phyloP scores from a whole-genome alignment of 169 alveolate species.

The Eimeria maxima region DNA sequence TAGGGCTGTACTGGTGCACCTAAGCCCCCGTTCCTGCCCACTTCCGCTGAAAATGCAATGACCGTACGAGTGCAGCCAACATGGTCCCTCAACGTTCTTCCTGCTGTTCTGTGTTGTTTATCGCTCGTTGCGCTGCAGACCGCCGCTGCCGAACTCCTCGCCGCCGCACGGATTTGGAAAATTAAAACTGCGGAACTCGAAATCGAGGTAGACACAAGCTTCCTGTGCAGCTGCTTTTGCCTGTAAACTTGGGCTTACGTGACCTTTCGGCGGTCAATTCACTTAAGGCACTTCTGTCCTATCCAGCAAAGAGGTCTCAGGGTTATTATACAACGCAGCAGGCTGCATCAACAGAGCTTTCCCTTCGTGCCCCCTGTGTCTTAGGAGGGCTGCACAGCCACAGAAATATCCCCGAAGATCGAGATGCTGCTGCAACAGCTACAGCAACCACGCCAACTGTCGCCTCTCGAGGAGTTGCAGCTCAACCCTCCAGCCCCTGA shows the following conservation, averaged over 20 bases:
- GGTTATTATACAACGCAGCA: background rate
- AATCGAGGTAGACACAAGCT: constrained; percentile 10
- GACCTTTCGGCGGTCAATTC: background rate
- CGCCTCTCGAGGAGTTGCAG: constrained; percentile 71
- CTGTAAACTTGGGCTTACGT: background rate
- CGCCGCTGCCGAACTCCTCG: constrained; percentile 30
- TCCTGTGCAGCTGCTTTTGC: background rate
- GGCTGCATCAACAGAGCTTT: background rate
- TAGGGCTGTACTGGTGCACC: background rate
- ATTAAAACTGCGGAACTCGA: constrained; percentile 39
- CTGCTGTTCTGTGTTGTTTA: background rate
- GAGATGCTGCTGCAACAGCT: constrained; percentile 64
- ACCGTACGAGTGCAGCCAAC: background rate
- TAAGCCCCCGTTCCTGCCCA: background rate
- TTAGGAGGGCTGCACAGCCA: constrained; percentile 49
- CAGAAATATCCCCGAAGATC: constrained; percentile 8
- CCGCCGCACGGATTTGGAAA: constrained; percentile 48
- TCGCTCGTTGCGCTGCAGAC: background rate
- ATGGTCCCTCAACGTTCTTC: background rate
- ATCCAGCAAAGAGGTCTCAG: background rate
- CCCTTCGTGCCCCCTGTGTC: background rate
- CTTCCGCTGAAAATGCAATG: background rate
- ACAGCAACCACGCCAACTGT: constrained; percentile 59
- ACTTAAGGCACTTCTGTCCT: background rate
- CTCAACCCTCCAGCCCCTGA: constrained; percentile 54